These are phyloP conservation scores for Calonectria ilicicola DNA, from an alignment of 2,329 filamentous ascomycete genomes.

Conservation along the genomic window DNA sequence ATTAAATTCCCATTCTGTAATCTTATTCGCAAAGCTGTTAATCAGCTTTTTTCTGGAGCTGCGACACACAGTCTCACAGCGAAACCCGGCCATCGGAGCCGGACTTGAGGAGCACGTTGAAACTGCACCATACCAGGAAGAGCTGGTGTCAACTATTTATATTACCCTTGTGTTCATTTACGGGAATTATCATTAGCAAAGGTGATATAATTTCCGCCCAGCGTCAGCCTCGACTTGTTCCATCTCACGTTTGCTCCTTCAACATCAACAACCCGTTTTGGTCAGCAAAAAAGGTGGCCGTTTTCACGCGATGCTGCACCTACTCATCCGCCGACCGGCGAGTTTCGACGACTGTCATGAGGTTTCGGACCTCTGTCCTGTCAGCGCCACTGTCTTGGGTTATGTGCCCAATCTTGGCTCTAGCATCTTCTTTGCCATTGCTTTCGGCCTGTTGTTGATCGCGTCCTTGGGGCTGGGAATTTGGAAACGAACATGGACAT, in stretches of 20 bases:
- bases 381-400: conserved; percentile 63
- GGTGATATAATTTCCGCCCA: not conserved
- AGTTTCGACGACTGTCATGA: conserved; percentile 45
- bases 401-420: conserved; percentile 69
- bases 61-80: not conserved
- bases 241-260: not conserved
- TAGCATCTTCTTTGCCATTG: conserved; percentile 65
- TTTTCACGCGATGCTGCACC: conserved; percentile 20
- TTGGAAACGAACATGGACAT: conserved; percentile 67
- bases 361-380: conserved; percentile 60
- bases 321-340: conserved; percentile 25
- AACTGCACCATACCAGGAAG: not conserved
- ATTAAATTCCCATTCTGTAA: not conserved
- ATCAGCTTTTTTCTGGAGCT: not conserved
- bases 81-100: not conserved
- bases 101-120: not conserved
- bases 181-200: not conserved
- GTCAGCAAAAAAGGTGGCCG: not conserved
- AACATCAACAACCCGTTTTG: not conserved
- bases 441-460: conserved; percentile 59
- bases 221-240: too few species aligned
- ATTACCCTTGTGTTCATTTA: not conserved
- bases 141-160: not conserved
- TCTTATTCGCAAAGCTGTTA: not conserved
- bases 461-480: conserved; percentile 57